Evolutionary conservation across 441 rosid genomes (phyloP), one percentile per base, ranked within the genome.

Genomic region (Flueggea neowawraea): DNA sequence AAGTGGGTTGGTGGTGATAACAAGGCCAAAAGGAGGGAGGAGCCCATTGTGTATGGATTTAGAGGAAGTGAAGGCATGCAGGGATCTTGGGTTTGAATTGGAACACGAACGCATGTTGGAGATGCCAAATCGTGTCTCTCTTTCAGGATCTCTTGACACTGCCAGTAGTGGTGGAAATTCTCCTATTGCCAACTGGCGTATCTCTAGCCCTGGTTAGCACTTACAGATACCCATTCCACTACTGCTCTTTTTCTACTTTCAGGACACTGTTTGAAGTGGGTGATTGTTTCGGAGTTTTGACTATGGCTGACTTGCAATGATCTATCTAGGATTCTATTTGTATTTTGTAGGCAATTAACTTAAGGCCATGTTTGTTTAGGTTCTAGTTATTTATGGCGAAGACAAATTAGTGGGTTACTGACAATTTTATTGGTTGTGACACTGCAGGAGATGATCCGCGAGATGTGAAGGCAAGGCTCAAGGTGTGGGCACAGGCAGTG

Each of bases 401-500:
- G 28, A 22, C 28, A 22, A 22, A 2, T 22, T 22, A 22, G 28
- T 22, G 28, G 28, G 28, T 22, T 22, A 22, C 28, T 22, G 43
- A 57, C 16, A 12, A 39, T 22, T 57, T 57, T 54, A 52, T 17
- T 16, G 28, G 62, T 70, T 43, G 28, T 43, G 28, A 22, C 28
- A 22, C 28, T 22, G 28, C 64, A 93, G 98, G 98, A 9, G 99
- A 94, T 80, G 93, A 94, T 63, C 99, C 99, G 3, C 72, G 84
- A 62, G 96, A 94, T 67, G 99, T 94, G n/a, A 94, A 94, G 80
- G 97, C 97, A 44, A 76, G 99, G 74, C 77, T 94, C 43, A 94
- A 86, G 77, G 93, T 85, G 33, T 94, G 99, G 99, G 99, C 97
- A 65, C 99, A 94, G 70, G 91, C 95, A 3, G 99, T 94, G 71